Conservation (phyloP, 345 rosid genomes). For the Eucalyptus dawsonii region DNA sequence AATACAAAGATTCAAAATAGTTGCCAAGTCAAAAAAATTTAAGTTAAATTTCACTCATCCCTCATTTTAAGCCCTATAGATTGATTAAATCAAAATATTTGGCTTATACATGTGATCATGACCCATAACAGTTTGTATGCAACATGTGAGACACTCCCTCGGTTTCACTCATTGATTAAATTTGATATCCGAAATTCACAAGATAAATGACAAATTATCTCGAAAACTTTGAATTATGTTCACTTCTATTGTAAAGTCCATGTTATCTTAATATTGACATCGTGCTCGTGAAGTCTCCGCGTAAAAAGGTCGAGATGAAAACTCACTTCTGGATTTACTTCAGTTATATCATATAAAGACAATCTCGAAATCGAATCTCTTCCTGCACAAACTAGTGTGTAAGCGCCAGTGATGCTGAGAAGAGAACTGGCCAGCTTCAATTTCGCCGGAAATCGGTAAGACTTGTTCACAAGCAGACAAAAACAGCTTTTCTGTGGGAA, state of each 20-base stretch:
- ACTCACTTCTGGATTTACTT: not conserved
- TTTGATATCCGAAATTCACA: not conserved
- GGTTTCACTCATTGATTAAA: not conserved
- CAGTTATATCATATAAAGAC: not conserved
- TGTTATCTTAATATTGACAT: not conserved
- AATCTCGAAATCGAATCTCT: not conserved
- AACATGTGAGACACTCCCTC: not conserved
- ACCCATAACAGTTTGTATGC: not conserved
- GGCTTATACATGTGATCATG: not conserved
- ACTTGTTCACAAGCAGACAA: not conserved
- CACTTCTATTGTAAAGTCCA: not conserved
- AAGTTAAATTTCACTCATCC: fast-evolving
- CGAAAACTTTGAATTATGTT: fast-evolving
- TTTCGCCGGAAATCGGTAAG: not conserved
- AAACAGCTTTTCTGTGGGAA: not conserved
- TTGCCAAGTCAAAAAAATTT: not conserved
- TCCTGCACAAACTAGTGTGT: not conserved
- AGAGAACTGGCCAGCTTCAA: not conserved
- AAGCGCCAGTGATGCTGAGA: not conserved
- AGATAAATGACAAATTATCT: not conserved
- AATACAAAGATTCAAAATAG: not conserved
- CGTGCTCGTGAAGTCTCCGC: not conserved
- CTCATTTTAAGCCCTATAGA: not conserved
- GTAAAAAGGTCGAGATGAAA: not conserved
- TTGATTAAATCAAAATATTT: fast-evolving